Percentiles rank a stretch among this genome's conserved stretches.
phyloP scores from a whole-genome alignment of 2,329 filamentous ascomycete species.

The Rutstroemia sp. region DNA sequence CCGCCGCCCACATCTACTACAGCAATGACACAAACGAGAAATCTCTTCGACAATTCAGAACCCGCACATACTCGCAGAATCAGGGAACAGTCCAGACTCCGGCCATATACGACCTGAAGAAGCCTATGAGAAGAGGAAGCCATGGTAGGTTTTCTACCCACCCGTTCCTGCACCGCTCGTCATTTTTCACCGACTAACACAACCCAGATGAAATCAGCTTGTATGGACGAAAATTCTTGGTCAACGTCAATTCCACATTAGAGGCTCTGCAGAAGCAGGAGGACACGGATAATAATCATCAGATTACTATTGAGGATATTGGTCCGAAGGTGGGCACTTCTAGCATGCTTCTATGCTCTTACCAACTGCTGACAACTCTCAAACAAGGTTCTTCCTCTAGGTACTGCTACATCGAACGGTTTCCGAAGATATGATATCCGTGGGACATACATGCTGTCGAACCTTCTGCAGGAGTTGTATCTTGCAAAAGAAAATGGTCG shows the following conservation, averaged over 20 bases:
- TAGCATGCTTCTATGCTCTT: neutral
- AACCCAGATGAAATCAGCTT: slow-evolving; percentile 62
- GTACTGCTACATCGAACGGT: slow-evolving; percentile 79
- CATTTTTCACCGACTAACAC: slow-evolving; percentile 9
- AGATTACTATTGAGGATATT: slow-evolving; percentile 94
- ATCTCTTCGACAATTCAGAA: slow-evolving; percentile 22
- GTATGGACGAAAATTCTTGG: slow-evolving; percentile 70
- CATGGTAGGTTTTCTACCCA: slow-evolving; percentile 23
- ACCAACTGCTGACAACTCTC: neutral
- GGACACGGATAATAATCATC: slow-evolving; percentile 89
- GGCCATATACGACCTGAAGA: slow-evolving; percentile 15
- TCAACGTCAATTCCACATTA: slow-evolving; percentile 79
- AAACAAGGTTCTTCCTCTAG: slow-evolving; percentile 67
- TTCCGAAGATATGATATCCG: slow-evolving; percentile 84
- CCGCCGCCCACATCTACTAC: slow-evolving; percentile 29
- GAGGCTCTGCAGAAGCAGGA: slow-evolving; percentile 74
- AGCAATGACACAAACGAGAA: slow-evolving; percentile 21
- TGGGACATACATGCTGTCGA: slow-evolving; percentile 96
- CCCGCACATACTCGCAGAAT: slow-evolving; percentile 26
- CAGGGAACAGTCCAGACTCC: slow-evolving; percentile 14
- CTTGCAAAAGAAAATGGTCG: slow-evolving; percentile 86
- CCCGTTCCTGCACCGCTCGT: neutral
- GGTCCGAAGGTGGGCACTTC: slow-evolving; percentile 68
- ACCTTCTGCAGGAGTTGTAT: slow-evolving; percentile 88
- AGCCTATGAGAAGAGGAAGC: slow-evolving; percentile 26